Percentiles rank a stretch among this genome's conserved stretches.
phyloP scores from a whole-genome alignment of 1,284 basidiomycete genomes.

The Chalciporus sp. region DNA sequence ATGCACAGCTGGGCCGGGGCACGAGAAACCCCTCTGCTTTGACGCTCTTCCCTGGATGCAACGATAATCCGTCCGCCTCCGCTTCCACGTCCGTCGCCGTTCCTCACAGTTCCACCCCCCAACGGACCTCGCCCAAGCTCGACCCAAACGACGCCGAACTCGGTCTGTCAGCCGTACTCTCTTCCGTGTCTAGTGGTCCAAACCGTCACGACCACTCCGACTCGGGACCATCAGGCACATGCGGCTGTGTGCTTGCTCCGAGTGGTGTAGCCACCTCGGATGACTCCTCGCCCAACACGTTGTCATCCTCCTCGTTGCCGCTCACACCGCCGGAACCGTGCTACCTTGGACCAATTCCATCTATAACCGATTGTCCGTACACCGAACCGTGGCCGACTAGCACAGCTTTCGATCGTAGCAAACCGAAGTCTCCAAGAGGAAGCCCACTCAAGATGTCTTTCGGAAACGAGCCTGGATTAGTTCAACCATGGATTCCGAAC shows the following conservation, averaged over 20 bases:
- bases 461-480: conserved; percentile 1
- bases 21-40: conserved; percentile 16
- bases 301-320: conserved; percentile 15
- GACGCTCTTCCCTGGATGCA: conserved; percentile 10
- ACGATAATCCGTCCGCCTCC: not conserved
- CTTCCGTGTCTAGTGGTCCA: not conserved
- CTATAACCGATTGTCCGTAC: conserved; percentile 26
- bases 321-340: conserved; percentile 33
- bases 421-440: conserved; percentile 15
- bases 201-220: not conserved
- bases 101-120: conserved; percentile 3
- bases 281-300: conserved; percentile 12
- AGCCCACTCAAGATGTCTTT: conserved; percentile 29
- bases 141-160: conserved; percentile 16
- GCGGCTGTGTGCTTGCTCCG: not conserved
- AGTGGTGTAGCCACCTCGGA: conserved; percentile 11
- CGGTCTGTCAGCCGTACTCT: conserved; percentile 11
- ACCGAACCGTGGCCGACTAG: conserved; percentile 24
- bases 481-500: conserved; percentile 9
- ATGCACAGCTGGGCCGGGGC: conserved; percentile 8
- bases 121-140: conserved; percentile 27
- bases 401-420: conserved; percentile 6
- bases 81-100: not conserved
- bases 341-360: conserved; percentile 21
- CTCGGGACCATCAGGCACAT: not conserved